Evolutionary conservation across 2,329 filamentous ascomycete species (phyloP).

Genomic region (Pseudocercospora macadamiae): DNA sequence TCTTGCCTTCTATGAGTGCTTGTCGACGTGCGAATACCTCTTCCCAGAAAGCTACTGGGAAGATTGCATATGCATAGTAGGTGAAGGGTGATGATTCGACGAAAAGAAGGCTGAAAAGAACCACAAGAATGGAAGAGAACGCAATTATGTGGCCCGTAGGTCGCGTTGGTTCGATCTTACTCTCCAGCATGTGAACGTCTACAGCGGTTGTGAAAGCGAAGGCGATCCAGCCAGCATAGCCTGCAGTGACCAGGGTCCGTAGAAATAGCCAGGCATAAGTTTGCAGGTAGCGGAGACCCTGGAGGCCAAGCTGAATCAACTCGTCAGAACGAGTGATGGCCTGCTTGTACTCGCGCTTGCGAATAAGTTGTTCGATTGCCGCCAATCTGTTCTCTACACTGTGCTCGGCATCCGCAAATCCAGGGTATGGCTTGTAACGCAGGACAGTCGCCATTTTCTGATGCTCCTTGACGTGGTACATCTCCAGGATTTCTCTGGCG

Average conservation of each 20-base stretch:
- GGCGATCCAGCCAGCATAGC: conserved; percentile 94
- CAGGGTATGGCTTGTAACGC: conserved; percentile 74
- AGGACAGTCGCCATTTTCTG: conserved; percentile 76
- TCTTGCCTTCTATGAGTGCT: conserved; percentile 68
- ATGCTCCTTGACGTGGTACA: conserved; percentile 92
- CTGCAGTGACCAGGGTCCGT: conserved; percentile 81
- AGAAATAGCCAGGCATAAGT: conserved; percentile 99
- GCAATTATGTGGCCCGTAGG: conserved; percentile 61
- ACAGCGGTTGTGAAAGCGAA: conserved; percentile 89
- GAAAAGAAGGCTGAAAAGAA: conserved; percentile 76
- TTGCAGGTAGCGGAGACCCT: conserved; percentile 89
- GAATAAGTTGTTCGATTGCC: conserved; percentile 70
- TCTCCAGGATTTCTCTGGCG: conserved; percentile 84
- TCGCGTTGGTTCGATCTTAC: conserved; percentile 65
- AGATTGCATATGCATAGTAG: conserved; percentile 91
- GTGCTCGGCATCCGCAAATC: conserved; percentile 65
- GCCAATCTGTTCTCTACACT: conserved; percentile 69
- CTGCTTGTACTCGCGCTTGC: conserved; percentile 66
- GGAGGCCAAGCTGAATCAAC: conserved; percentile 74
- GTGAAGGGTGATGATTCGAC: conserved; percentile 77
- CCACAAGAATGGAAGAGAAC: conserved; percentile 76
- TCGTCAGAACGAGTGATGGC: conserved; percentile 78
- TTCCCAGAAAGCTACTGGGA: conserved; percentile 95
- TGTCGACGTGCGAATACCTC: conserved; percentile 80
- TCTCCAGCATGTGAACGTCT: conserved; percentile 81